phyloP scores from a whole-genome alignment of 805 yeast species.

The Ascoidea rubescens region DNA sequence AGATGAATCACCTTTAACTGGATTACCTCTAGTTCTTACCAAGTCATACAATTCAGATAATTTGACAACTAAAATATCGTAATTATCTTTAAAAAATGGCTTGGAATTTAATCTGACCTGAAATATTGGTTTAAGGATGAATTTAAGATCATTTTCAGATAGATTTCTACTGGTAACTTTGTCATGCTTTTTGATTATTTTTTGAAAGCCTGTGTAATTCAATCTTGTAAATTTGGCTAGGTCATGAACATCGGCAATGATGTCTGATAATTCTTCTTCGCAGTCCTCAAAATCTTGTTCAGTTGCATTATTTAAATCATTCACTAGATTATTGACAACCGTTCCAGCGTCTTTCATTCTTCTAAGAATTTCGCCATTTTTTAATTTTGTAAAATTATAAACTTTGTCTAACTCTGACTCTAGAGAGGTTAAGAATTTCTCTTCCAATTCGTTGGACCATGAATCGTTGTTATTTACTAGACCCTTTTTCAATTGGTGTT shows the following conservation, averaged over 20 bases:
- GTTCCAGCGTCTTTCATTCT: slow-evolving; percentile 73
- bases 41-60: slow-evolving; percentile 80
- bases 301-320: slow-evolving; percentile 24
- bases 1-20: slow-evolving; percentile 84
- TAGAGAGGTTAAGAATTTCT: slow-evolving; percentile 56
- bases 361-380: slow-evolving; percentile 72
- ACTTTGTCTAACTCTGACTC: slow-evolving; percentile 89
- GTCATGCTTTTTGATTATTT: slow-evolving; percentile 93
- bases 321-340: slow-evolving; percentile 52
- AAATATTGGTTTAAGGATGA: slow-evolving; percentile 79
- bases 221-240: slow-evolving; percentile 85
- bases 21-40: slow-evolving; percentile 92
- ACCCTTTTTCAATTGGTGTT: slow-evolving; percentile 62
- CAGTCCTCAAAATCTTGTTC: slow-evolving; percentile 61
- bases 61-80: slow-evolving; percentile 79
- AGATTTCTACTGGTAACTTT: slow-evolving; percentile 40
- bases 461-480: slow-evolving; percentile 36
- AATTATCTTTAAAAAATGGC: slow-evolving; percentile 92
- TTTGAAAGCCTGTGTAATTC: slow-evolving; percentile 95
- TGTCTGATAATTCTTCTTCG: slow-evolving; percentile 68
- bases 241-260: slow-evolving; percentile 95
- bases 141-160: slow-evolving; percentile 11
- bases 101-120: slow-evolving; percentile 86
- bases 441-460: slow-evolving; percentile 77
- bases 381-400: slow-evolving; percentile 78